Conservation (phyloP, 1,284 basidiomycete genomes). For the Erythrobasidium hasegawianum region DNA sequence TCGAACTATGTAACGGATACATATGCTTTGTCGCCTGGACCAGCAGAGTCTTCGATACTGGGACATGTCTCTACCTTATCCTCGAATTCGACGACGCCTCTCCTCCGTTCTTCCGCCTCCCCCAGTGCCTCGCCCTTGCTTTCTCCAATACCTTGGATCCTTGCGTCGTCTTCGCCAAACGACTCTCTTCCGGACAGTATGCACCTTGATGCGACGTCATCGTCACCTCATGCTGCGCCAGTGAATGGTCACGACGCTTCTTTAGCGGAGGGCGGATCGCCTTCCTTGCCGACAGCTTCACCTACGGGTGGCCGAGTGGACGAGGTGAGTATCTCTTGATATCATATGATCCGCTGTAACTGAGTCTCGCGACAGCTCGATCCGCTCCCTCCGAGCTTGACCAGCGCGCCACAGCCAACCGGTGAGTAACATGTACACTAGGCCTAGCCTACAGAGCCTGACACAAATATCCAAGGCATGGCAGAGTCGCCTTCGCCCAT, state of each 20-base stretch:
- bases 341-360: too few relatives aligned
- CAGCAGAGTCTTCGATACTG: slow-evolving; percentile 46
- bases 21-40: slow-evolving; percentile 57
- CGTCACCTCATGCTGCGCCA: slow-evolving; percentile 27
- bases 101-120: slow-evolving; percentile 41
- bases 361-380: too few relatives aligned
- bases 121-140: slow-evolving; percentile 46
- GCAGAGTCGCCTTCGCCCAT: slow-evolving; percentile 27
- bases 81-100: slow-evolving; percentile 14
- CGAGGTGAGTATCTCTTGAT: too few relatives aligned
- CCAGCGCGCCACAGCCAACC: slow-evolving; percentile 15
- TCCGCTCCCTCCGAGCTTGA: slow-evolving; percentile 26
- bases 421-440: slow-evolving; percentile 4
- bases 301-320: slow-evolving; percentile 31
- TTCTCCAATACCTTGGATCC: slow-evolving; percentile 37
- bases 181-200: slow-evolving; percentile 21
- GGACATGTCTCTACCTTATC: slow-evolving; percentile 28
- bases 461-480: slow-evolving; percentile 24
- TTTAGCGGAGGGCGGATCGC: slow-evolving; percentile 29
- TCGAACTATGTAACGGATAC: slow-evolving; percentile 58
- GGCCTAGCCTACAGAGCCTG: too few relatives aligned
- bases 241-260: slow-evolving; percentile 29
- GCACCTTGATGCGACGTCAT: slow-evolving; percentile 5
- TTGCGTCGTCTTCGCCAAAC: slow-evolving; percentile 43
- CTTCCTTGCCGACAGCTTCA: slow-evolving; percentile 19